phyloP scores from a whole-genome alignment of 768 basidiomycete species.

The Kwoniella dendrophila region DNA sequence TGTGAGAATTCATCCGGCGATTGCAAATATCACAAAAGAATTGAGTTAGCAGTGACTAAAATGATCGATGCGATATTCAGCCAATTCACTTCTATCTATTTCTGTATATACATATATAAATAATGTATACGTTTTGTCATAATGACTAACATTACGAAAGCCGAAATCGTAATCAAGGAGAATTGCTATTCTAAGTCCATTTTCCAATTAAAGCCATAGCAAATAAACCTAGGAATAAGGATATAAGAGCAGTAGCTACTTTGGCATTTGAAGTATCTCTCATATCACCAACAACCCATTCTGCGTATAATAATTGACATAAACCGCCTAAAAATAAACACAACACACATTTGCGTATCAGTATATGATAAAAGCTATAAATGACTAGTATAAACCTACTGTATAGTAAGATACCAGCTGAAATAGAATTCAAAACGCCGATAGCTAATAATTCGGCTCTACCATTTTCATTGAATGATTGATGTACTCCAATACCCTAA shows the following conservation, averaged over 20 bases:
- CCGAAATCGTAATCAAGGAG: too few relatives aligned
- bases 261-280: conserved; percentile 8
- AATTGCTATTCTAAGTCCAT: conserved; percentile 10
- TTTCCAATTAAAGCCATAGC: conserved; percentile 15
- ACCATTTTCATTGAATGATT: conserved; percentile 16
- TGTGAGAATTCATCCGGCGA: too few relatives aligned
- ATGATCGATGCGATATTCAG: too few relatives aligned
- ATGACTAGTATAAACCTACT: background rate
- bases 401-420: conserved; percentile 15
- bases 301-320: conserved; percentile 11
- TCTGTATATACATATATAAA: too few relatives aligned
- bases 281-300: conserved; percentile 19
- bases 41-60: too few relatives aligned
- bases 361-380: background rate
- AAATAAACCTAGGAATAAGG: conserved; percentile 8
- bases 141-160: too few relatives aligned
- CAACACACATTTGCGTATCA: background rate
- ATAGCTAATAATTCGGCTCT: conserved; percentile 13
- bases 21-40: too few relatives aligned
- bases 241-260: background rate
- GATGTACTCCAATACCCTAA: conserved; percentile 16
- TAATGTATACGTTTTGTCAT: too few relatives aligned
- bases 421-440: conserved; percentile 14
- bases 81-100: too few relatives aligned
- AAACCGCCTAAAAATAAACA: conserved; percentile 8